Evolutionary conservation across 140 eudicot species (phyloP), one percentile per base, ranked within the genome.

Genomic region (Oenanthe javanica): DNA sequence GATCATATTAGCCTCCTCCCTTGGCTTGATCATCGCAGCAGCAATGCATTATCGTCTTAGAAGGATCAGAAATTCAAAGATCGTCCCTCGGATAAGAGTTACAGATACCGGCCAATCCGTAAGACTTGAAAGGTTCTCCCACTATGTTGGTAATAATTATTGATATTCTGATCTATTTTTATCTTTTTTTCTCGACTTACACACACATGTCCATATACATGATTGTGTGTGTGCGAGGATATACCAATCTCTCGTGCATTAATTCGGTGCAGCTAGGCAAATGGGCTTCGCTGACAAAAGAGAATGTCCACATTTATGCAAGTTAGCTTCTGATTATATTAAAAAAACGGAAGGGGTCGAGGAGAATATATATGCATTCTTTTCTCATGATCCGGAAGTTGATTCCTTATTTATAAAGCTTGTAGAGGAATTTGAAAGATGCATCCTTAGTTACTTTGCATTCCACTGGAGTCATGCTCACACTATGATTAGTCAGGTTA

Each of bases 371-470:
- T 95, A 92, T 78, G 45, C 89, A 49, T 89, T 82, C 82, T 95
- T 95, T 79, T 80, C 90, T 11, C 81, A 78, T 15, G 96, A 93
- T 38, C 92, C 88, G 5, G 90, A 95, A 25, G 96, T 84, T 2
- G 99, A 95, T 86, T 89, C 99, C 8, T 87, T 93, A 38, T 95
- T 92, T 76, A 93, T 95, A 66, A 95, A 93, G 89, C 89, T 95
- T 55, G 91, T 95, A 36, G 99, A 95, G 61, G 99, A 95, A 84
- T 79, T 95, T 27, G 98, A 95, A 86, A 88, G 99, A 82, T 95
- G 99, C 83, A 90, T 85, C 52, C 93, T 95, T 54, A 93, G 99
- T 77, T 95, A 95, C 86, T 95, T 89, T 69, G 99, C 99, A 27
- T 95, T 95, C 79, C 99, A 93, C 82, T 95, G 99, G 99, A 86